phyloP scores from a whole-genome alignment of 2,329 filamentous ascomycete genomes.

The Monilinia polystroma region DNA sequence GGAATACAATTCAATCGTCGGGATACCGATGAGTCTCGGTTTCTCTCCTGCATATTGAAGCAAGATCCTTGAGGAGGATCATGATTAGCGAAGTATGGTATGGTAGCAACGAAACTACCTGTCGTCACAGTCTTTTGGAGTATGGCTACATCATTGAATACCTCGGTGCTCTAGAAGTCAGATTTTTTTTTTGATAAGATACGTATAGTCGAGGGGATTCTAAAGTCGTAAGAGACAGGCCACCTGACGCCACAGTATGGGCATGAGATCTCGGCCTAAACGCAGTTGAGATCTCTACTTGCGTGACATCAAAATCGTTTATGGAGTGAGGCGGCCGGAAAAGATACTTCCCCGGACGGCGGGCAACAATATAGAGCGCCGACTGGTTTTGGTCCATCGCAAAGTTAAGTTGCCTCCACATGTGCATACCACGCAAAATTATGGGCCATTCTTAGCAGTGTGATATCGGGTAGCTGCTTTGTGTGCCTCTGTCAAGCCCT shows the following conservation, averaged over 20 bases:
- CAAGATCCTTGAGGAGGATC: not conserved
- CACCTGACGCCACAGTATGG: not conserved
- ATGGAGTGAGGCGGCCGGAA: not conserved
- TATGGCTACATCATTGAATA: not conserved
- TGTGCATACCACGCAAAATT: not conserved
- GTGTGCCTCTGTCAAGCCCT: slow-evolving; percentile 8
- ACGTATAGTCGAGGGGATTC: not conserved
- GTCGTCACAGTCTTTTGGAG: not conserved
- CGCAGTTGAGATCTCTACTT: not conserved
- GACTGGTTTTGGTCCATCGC: not conserved
- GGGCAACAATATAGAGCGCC: slow-evolving; percentile 8
- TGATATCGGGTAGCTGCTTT: slow-evolving; percentile 20
- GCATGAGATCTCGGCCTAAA: slow-evolving; percentile 14
- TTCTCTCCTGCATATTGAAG: slow-evolving; percentile 3
- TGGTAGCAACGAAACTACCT: not conserved
- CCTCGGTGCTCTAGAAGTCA: not conserved
- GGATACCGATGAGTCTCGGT: slow-evolving; percentile 9
- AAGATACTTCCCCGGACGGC: slow-evolving; percentile 8
- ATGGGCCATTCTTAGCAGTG: slow-evolving; percentile 3
- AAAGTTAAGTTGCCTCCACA: not conserved
- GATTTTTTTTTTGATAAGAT: slow-evolving; percentile 5
- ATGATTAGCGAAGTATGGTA: not conserved
- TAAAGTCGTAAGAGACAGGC: not conserved
- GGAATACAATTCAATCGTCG: slow-evolving; percentile 5
- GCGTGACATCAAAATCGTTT: slow-evolving; percentile 3